phyloP scores from a whole-genome alignment of 2,329 filamentous ascomycete genomes.

The Fusarium nelsonii region DNA sequence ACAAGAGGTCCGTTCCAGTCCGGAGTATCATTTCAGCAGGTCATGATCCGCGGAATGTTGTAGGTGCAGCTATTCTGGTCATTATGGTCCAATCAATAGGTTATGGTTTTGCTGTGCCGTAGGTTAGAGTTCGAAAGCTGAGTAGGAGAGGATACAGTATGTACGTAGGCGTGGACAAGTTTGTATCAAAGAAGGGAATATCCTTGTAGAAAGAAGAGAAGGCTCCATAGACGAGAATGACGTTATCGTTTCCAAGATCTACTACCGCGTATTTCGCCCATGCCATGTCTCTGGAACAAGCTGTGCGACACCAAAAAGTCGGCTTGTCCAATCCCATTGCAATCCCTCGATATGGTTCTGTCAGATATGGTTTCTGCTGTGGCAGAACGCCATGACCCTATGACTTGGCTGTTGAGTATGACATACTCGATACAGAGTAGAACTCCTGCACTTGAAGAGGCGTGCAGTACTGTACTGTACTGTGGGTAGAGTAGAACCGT shows the following conservation, averaged over 20 bases:
- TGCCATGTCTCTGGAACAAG: neutral
- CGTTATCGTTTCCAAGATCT: slow-evolving; percentile 16
- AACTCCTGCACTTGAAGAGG: slow-evolving; percentile 11
- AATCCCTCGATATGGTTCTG: neutral
- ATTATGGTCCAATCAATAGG: slow-evolving; percentile 16
- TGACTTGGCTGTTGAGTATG: neutral
- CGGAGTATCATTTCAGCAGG: slow-evolving; percentile 13
- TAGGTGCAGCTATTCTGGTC: neutral
- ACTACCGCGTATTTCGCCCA: neutral
- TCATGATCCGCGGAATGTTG: slow-evolving; percentile 1
- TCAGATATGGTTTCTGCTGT: neutral
- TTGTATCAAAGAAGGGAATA: neutral
- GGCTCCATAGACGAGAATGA: slow-evolving; percentile 1
- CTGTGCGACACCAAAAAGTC: neutral
- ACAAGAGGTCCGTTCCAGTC: slow-evolving; percentile 11
- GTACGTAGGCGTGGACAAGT: neutral
- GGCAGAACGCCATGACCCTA: slow-evolving; percentile 11
- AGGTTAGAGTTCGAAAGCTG: slow-evolving; percentile 20
- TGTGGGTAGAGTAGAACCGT: slow-evolving; percentile 8
- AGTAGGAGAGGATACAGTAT: neutral
- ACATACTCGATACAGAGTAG: neutral
- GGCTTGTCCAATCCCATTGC: neutral
- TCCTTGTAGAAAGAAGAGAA: neutral
- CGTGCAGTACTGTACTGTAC: neutral
- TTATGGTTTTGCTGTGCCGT: slow-evolving; percentile 25